A percentile compares a stretch with the other conserved stretches of the same genome.
phyloP scores from a whole-genome alignment of 768 basidiomycete genomes.

The Erythrobasidium yunnanense region DNA sequence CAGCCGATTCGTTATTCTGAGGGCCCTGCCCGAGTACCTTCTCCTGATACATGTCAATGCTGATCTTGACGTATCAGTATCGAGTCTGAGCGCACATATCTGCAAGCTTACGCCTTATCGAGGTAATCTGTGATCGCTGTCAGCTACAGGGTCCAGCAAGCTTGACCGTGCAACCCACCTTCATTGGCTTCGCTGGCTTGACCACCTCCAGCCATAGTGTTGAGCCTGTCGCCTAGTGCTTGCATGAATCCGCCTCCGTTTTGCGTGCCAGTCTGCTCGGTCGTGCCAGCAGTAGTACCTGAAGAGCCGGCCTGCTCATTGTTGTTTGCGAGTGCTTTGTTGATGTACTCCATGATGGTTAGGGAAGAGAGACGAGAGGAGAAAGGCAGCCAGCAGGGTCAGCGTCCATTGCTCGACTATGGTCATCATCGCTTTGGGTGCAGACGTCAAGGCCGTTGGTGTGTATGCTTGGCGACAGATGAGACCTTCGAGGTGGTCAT shows the following conservation, averaged over 20 bases:
- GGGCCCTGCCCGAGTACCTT: constrained; percentile 7
- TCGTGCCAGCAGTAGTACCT: constrained; percentile 3
- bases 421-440: no score
- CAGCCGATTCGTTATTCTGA: constrained; percentile 19
- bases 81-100: no score
- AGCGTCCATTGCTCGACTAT: no score
- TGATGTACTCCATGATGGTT: constrained; percentile 3
- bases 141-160: background rate
- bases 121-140: background rate
- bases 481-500: no score
- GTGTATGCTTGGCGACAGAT: no score
- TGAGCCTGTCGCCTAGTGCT: constrained; percentile 2
- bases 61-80: no score
- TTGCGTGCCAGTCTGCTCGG: background rate
- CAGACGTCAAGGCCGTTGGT: no score
- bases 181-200: constrained; percentile 4
- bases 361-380: background rate
- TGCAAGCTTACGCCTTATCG: constrained; percentile 18
- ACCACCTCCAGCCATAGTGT: background rate
- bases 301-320: no score
- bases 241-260: constrained; percentile 5
- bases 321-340: background rate
- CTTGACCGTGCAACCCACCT: background rate
- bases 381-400: no score
- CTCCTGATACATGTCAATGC: constrained; percentile 2